These are phyloP conservation scores for Talaromyces nanjingensis DNA, from an alignment of 495 filamentous ascomycete species.

Conservation along the genomic window DNA sequence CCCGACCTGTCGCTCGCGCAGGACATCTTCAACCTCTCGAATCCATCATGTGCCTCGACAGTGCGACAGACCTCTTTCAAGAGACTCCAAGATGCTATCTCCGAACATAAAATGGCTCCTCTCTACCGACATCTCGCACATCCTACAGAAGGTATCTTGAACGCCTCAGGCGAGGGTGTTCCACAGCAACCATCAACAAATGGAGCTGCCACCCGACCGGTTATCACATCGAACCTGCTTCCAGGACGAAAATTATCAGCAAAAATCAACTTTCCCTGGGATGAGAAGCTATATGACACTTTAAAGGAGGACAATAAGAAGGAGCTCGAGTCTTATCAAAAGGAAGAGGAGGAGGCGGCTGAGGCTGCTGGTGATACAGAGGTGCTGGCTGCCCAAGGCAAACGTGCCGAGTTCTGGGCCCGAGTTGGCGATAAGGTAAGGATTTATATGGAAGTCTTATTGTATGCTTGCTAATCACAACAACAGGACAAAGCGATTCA, in stretches of 20 bases:
- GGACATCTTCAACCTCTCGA: conserved; percentile 95
- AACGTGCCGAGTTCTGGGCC: conserved; percentile 92
- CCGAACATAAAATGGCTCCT: conserved; percentile 91
- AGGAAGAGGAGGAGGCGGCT: conserved; percentile 88
- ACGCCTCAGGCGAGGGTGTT: conserved; percentile 63
- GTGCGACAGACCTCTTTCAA: conserved; percentile 69
- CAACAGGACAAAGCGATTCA: conserved; percentile 93
- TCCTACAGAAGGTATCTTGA: conserved; percentile 85
- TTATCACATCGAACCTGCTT: conserved; percentile 54
- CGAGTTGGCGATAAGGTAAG: conserved; percentile 94
- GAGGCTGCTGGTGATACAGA: conserved; percentile 96
- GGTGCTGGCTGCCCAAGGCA: conserved; percentile 83
- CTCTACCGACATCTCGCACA: conserved; percentile 94
- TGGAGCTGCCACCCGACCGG: conserved; percentile 48
- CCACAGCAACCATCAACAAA: conserved; percentile 50
- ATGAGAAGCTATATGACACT: conserved; percentile 79
- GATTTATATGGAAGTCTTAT: no score
- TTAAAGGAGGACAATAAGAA: conserved; percentile 82
- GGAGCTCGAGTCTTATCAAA: conserved; percentile 85
- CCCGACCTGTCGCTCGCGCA: conserved; percentile 87
- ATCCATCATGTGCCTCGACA: conserved; percentile 64
- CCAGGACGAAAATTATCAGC: conserved; percentile 56
- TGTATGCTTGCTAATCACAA: no score
- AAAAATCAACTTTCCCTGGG: conserved; percentile 73
- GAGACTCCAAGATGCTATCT: conserved; percentile 86